Conservation (phyloP, 345 rosid species). For the Brassica incana region DNA sequence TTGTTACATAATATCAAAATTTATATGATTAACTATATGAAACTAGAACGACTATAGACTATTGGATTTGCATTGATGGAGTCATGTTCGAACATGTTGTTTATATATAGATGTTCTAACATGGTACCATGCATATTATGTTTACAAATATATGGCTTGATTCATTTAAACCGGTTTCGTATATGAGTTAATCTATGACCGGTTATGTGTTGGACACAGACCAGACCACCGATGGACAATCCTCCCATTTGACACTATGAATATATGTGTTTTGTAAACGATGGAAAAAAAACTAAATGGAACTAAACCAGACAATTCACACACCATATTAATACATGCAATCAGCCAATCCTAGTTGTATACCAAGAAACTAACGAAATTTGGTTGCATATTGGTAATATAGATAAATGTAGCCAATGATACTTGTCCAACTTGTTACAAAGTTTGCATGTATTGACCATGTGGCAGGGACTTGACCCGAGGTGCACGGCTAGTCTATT, state of each 20-base stretch:
- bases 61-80: too few relatives aligned
- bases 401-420: background rate
- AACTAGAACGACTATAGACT: background rate
- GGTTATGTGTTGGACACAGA: too few relatives aligned
- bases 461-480: slow-evolving; percentile 79
- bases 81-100: too few relatives aligned
- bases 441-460: background rate
- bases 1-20: background rate
- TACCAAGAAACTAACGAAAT: background rate
- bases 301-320: background rate
- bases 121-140: background rate
- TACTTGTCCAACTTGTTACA: background rate
- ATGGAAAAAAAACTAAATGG: background rate
- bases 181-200: too few relatives aligned
- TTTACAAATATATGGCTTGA: too few relatives aligned
- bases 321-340: background rate
- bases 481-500: slow-evolving; percentile 76
- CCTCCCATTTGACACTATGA: background rate
- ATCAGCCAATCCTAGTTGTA: background rate
- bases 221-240: too few relatives aligned
- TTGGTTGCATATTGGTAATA: background rate
- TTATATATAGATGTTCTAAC: background rate
- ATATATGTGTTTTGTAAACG: background rate
- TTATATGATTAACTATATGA: background rate
- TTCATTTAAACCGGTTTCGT: too few relatives aligned